phyloP scores from a whole-genome alignment of 352 stramenopile genomes.

The Globisporangium splendens region DNA sequence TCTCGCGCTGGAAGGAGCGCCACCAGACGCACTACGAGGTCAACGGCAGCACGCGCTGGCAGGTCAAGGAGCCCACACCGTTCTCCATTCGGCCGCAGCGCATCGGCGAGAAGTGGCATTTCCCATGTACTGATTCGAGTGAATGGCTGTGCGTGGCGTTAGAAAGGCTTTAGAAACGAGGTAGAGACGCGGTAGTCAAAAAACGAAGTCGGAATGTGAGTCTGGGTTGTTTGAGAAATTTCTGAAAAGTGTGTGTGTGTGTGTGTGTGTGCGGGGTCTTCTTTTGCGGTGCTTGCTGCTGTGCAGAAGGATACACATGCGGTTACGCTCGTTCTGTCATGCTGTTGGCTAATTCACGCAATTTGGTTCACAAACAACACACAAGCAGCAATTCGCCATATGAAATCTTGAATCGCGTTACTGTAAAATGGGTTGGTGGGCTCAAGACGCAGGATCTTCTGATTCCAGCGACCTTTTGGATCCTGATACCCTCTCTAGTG shows the following conservation, averaged over 20 bases:
- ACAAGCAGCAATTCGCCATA: neutral
- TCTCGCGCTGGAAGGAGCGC: slow-evolving; percentile 96
- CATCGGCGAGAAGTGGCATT: slow-evolving; percentile 64
- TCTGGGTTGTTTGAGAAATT: too few relatives aligned
- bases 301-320: too few relatives aligned
- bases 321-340: too few relatives aligned
- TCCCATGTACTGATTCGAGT: slow-evolving; percentile 24
- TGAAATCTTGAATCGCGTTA: neutral
- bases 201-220: neutral
- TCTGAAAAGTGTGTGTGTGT: neutral
- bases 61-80: slow-evolving; percentile 47
- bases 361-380: neutral
- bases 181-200: neutral
- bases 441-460: too few relatives aligned
- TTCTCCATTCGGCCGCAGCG: slow-evolving; percentile 64
- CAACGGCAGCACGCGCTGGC: slow-evolving; percentile 23
- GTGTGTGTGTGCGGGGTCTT: neutral
- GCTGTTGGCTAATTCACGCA: too few relatives aligned
- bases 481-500: neutral
- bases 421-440: neutral
- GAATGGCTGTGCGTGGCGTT: slow-evolving; percentile 3
- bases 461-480: neutral
- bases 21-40: slow-evolving; percentile 94
- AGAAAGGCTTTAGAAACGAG: slow-evolving; percentile 6
- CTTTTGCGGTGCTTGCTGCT: neutral